A percentile compares a stretch with the other conserved stretches of the same genome.
phyloP scores from a whole-genome alignment of 2,329 filamentous ascomycete genomes.

The Diplocarpon mali region DNA sequence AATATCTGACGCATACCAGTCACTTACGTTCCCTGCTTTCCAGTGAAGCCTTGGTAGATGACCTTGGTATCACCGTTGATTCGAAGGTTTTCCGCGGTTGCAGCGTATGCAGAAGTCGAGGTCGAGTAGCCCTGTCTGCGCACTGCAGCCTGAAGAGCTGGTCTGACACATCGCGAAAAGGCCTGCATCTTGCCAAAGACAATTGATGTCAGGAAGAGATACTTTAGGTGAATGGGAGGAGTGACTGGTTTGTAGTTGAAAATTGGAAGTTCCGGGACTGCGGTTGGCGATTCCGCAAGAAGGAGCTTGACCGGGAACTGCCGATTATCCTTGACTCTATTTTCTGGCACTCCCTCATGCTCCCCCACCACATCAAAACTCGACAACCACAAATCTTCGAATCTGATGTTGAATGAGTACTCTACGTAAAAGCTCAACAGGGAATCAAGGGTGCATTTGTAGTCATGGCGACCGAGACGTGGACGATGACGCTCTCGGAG shows the following conservation, averaged over 20 bases:
- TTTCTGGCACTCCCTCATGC: conserved; percentile 1
- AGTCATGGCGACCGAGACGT: conserved; percentile 35
- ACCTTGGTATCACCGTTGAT: conserved; percentile 92
- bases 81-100: conserved; percentile 75
- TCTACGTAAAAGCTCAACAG: not conserved
- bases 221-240: conserved; percentile 7
- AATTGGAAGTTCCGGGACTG: not conserved
- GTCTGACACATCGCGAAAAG: conserved; percentile 61
- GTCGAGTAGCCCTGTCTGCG: conserved; percentile 69
- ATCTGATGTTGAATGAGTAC: not conserved
- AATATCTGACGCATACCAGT: not conserved
- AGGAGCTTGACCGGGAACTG: conserved; percentile 1
- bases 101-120: conserved; percentile 54
- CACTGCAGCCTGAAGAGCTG: conserved; percentile 55
- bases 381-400: not conserved
- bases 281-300: conserved; percentile 2
- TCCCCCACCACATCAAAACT: not conserved
- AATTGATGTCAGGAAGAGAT: conserved; percentile 24
- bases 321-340: conserved; percentile 1
- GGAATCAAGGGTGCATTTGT: not conserved
- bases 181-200: conserved; percentile 62
- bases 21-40: conserved; percentile 86
- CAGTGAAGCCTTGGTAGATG: conserved; percentile 93
- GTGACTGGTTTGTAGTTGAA: conserved; percentile 8
- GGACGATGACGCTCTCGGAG: conserved; percentile 44